Conservation (phyloP, 1,284 basidiomycete species). For the Apiotrichum porosum region DNA sequence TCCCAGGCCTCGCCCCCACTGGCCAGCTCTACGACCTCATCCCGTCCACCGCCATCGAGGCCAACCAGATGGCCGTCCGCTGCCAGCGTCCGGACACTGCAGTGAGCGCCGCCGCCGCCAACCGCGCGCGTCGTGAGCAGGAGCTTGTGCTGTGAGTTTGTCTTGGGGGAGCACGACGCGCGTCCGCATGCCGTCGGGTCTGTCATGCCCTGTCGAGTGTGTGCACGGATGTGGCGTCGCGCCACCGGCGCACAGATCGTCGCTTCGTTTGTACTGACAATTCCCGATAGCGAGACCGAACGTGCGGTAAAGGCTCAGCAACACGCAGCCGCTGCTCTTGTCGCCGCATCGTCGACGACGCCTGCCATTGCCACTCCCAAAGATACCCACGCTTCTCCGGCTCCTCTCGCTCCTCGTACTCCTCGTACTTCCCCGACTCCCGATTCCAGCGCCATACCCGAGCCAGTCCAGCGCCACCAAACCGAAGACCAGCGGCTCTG, state of each 20-base stretch:
- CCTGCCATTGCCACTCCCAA: not conserved
- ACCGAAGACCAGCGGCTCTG: too few relatives aligned
- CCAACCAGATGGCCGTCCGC: slow-evolving; percentile 2
- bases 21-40: slow-evolving; percentile 12
- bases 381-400: not conserved
- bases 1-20: not conserved
- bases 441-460: too few relatives aligned
- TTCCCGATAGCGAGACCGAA: too few relatives aligned
- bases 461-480: too few relatives aligned
- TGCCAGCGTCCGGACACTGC: slow-evolving; percentile 8
- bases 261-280: too few relatives aligned
- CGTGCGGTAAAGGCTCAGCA: too few relatives aligned
- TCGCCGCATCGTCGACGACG: not conserved
- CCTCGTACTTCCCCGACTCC: not conserved
- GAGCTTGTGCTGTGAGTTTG: not conserved
- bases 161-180: too few relatives aligned
- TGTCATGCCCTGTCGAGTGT: too few relatives aligned
- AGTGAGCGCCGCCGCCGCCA: slow-evolving; percentile 2
- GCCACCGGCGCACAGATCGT: too few relatives aligned
- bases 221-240: too few relatives aligned
- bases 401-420: not conserved
- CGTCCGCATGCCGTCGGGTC: too few relatives aligned
- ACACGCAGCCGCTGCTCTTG: too few relatives aligned
- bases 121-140: slow-evolving; percentile 5
- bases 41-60: not conserved